Percentiles rank a stretch among this genome's conserved stretches.
These are phyloP conservation scores for Phtheirospermum japonicum DNA, from an alignment of 257 asterid genomes.

Conservation along the genomic window DNA sequence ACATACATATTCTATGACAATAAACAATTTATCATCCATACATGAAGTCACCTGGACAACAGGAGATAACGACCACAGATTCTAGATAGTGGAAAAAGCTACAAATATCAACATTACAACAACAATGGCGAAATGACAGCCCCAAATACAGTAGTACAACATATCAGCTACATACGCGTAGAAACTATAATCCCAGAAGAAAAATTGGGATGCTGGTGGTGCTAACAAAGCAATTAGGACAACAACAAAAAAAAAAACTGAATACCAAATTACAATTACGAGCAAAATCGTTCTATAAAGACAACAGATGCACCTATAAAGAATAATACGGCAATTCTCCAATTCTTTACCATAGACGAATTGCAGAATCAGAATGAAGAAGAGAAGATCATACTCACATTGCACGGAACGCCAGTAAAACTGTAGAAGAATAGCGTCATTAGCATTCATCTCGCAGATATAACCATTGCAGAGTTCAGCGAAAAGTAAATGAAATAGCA, in stretches of 20 bases:
- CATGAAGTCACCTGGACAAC: not conserved
- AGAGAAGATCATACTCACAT: constrained; percentile 34
- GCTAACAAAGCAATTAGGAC: not conserved
- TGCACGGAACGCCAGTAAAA: constrained; percentile 47
- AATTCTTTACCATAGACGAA: constrained; percentile 16
- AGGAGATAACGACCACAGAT: not conserved
- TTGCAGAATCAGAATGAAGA: constrained; percentile 27
- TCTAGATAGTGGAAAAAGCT: constrained; percentile 18
- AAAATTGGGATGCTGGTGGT: constrained; percentile 9
- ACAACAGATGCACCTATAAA: constrained; percentile 22
- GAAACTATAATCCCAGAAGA: constrained; percentile 14
- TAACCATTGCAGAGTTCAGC: not conserved
- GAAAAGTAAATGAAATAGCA: not conserved
- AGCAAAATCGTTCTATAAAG: constrained; percentile 18
- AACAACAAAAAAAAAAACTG: constrained; percentile 20
- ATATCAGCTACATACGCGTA: not conserved
- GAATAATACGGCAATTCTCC: constrained; percentile 27
- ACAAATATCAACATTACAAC: constrained; percentile 22
- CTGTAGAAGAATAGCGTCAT: constrained; percentile 47
- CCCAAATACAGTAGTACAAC: constrained; percentile 19
- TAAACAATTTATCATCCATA: constrained; percentile 8
- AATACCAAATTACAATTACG: constrained; percentile 22
- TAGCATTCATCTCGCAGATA: no score
- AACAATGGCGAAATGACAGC: constrained; percentile 25
- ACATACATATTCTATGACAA: constrained; percentile 1